Evolutionary conservation across 805 yeast genomes (phyloP).

Genomic region (Grigorovia yakushimaensis): DNA sequence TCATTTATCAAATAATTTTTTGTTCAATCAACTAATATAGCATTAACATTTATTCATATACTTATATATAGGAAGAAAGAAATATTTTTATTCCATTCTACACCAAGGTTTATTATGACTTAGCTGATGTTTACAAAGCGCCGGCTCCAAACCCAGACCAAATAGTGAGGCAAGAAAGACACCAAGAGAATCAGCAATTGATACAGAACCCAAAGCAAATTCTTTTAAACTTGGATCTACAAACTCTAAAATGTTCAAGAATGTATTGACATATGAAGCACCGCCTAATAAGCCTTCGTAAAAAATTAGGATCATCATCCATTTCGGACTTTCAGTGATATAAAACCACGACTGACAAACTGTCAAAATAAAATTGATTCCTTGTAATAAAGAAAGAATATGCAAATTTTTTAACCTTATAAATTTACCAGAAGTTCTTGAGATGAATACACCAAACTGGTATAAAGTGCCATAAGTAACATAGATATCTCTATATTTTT

Average conservation of each 20-base stretch:
- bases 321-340: constrained; percentile 44
- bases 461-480: constrained; percentile 86
- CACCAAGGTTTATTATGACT: constrained; percentile 76
- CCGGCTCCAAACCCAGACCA: constrained; percentile 65
- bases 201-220: constrained; percentile 74
- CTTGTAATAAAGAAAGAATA: constrained; percentile 57
- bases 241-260: constrained; percentile 60
- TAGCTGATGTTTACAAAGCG: constrained; percentile 63
- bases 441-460: constrained; percentile 86
- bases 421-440: constrained; percentile 71
- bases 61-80: background rate
- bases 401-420: constrained; percentile 51
- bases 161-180: constrained; percentile 70
- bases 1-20: background rate
- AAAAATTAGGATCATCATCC: constrained; percentile 52
- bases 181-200: constrained; percentile 79
- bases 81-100: constrained; percentile 27
- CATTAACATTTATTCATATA: background rate
- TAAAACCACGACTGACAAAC: constrained; percentile 55
- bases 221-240: constrained; percentile 46
- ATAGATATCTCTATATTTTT: constrained; percentile 69
- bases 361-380: constrained; percentile 48
- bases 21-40: no score
- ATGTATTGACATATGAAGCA: constrained; percentile 81
- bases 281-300: constrained; percentile 93